Percentiles rank a stretch among this genome's conserved stretches.
These are phyloP conservation scores for Lodderomyces elongisporus DNA, from an alignment of 1,139 yeast genomes.

Conservation along the genomic window DNA sequence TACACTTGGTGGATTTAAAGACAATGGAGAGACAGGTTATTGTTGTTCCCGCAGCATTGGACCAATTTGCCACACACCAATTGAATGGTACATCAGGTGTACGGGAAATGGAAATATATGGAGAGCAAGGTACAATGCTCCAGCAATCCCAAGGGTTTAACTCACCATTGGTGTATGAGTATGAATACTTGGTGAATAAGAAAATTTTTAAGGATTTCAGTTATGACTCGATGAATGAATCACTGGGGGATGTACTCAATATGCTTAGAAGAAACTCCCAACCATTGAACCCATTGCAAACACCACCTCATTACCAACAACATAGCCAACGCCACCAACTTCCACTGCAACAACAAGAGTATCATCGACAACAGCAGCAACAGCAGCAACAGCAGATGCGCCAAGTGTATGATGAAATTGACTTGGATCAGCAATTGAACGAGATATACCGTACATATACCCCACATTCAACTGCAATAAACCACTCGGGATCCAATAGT, in stretches of 20 bases:
- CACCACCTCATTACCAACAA: not conserved
- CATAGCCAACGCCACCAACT: slow-evolving; percentile 11
- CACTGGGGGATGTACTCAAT: not conserved
- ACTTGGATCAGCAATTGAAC: slow-evolving; percentile 11
- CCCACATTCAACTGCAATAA: not conserved
- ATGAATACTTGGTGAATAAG: slow-evolving; percentile 37
- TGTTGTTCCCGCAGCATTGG: slow-evolving; percentile 44
- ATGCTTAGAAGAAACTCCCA: slow-evolving; percentile 2
- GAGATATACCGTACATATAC: slow-evolving; percentile 8
- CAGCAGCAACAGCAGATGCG: too few relatives aligned
- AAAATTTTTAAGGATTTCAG: slow-evolving; percentile 35
- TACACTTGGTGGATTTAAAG: slow-evolving; percentile 76
- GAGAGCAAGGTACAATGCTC: too few relatives aligned
- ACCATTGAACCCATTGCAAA: too few relatives aligned
- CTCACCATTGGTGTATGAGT: slow-evolving; percentile 44
- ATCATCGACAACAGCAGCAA: slow-evolving; percentile 12
- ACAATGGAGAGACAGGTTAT: slow-evolving; percentile 71
- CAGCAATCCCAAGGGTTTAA: too few relatives aligned
- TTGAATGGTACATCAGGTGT: not conserved
- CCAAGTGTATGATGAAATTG: slow-evolving; percentile 12
- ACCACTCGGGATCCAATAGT: not conserved
- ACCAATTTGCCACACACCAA: slow-evolving; percentile 33
- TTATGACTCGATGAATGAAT: slow-evolving; percentile 14
- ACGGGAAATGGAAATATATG: slow-evolving; percentile 2
- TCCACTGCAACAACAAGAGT: slow-evolving; percentile 13